Percentiles rank a stretch among this genome's conserved stretches.
These are phyloP conservation scores for Juglanconis juglandina DNA, from an alignment of 2,329 filamentous ascomycete genomes.

Conservation along the genomic window DNA sequence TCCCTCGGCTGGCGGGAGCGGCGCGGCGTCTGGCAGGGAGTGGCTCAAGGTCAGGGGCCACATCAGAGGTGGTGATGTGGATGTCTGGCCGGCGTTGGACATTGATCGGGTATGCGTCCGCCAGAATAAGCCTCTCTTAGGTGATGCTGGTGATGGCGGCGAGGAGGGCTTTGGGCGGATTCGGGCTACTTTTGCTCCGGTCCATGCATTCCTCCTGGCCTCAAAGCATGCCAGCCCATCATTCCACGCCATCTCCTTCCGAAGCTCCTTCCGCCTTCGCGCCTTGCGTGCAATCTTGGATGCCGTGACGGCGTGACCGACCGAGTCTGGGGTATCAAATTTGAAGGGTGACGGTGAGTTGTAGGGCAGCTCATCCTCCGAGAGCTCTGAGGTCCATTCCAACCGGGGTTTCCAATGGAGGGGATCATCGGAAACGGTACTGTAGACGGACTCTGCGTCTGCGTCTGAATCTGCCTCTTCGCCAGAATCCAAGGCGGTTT, in stretches of 20 bases:
- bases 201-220: constrained; percentile 78
- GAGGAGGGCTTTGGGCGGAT: constrained; percentile 45
- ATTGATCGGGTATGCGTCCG: constrained; percentile 38
- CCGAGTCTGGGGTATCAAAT: constrained; percentile 47
- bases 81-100: constrained; percentile 31
- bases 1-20: background rate
- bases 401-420: constrained; percentile 47
- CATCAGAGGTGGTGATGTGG: constrained; percentile 18
- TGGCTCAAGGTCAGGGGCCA: constrained; percentile 25
- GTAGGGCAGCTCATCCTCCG: constrained; percentile 41
- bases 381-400: constrained; percentile 58
- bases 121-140: constrained; percentile 47
- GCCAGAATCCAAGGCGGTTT: constrained; percentile 32
- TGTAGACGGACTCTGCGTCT: constrained; percentile 52
- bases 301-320: constrained; percentile 40
- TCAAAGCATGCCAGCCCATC: constrained; percentile 77
- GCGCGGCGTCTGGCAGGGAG: constrained; percentile 9
- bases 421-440: constrained; percentile 54
- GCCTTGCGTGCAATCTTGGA: constrained; percentile 48
- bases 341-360: constrained; percentile 44
- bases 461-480: constrained; percentile 40
- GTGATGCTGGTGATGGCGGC: constrained; percentile 40
- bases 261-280: constrained; percentile 53
- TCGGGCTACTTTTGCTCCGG: constrained; percentile 64
- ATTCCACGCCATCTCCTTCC: constrained; percentile 73